phyloP scores from a whole-genome alignment of 257 asterid genomes.

The Ilex asprella region DNA sequence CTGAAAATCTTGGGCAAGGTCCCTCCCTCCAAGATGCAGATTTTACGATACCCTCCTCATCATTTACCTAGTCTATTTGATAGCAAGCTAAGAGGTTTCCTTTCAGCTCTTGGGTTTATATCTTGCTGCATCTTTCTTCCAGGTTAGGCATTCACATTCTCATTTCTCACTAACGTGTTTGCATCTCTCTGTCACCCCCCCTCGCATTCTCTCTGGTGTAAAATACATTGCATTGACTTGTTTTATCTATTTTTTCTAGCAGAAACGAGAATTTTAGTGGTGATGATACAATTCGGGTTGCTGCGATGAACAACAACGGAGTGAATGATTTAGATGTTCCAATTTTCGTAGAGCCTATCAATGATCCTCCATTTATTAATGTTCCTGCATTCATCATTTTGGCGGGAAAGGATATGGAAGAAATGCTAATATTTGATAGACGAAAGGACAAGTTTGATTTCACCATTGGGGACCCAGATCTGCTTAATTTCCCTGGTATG shows the following conservation, averaged over 20 bases:
- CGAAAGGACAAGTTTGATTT: conserved; percentile 25
- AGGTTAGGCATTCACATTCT: no score
- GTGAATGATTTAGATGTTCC: conserved; percentile 59
- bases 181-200: no score
- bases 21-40: no score
- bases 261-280: conserved; percentile 74
- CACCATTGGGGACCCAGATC: conserved; percentile 74
- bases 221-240: conserved; percentile 3
- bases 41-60: no score
- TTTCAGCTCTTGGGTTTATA: no score
- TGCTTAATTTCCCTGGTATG: conserved; percentile 66
- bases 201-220: background rate
- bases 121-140: no score
- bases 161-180: no score
- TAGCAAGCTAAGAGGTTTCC: no score
- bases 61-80: no score
- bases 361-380: conserved; percentile 72
- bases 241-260: conserved; percentile 13
- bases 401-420: conserved; percentile 37
- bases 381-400: conserved; percentile 64
- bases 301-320: conserved; percentile 65
- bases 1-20: no score
- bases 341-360: conserved; percentile 68
- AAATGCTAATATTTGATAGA: conserved; percentile 44
- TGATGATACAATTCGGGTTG: conserved; percentile 45